phyloP scores from a whole-genome alignment of 2,329 filamentous ascomycete genomes.

The Leptographium flavum region DNA sequence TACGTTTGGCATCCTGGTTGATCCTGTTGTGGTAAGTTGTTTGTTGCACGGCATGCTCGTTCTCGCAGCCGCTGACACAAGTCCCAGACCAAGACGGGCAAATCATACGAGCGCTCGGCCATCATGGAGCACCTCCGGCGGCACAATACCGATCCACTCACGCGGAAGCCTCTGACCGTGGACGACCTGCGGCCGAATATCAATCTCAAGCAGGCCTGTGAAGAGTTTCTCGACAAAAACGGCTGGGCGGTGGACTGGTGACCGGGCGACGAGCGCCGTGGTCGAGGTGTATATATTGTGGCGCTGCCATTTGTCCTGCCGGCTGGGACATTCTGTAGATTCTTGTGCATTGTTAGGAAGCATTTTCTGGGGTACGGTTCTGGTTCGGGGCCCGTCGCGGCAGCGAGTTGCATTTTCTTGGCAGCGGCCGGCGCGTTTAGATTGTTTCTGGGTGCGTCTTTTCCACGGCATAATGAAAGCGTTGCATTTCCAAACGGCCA shows the following conservation, averaged over 20 bases:
- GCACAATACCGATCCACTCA: constrained; percentile 66
- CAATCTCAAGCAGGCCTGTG: constrained; percentile 50
- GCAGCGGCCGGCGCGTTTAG: background rate
- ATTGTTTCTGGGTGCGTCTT: background rate
- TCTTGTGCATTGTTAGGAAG: background rate
- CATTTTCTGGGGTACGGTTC: background rate
- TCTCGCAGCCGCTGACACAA: no score
- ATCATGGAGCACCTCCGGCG: constrained; percentile 76
- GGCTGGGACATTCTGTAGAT: background rate
- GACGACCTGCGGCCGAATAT: constrained; percentile 70
- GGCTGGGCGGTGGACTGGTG: constrained; percentile 91
- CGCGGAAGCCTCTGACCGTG: constrained; percentile 55
- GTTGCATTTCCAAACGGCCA: background rate
- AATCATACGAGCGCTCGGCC: constrained; percentile 77
- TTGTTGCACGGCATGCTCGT: background rate
- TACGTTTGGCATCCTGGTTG: constrained; percentile 58
- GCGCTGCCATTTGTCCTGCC: background rate
- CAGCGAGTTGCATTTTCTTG: background rate
- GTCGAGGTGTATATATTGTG: background rate
- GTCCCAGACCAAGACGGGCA: constrained; percentile 65
- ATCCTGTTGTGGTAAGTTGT: constrained; percentile 42
- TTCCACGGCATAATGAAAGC: no score
- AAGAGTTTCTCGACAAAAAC: constrained; percentile 73
- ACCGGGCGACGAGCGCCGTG: no score
- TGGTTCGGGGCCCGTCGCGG: background rate